Evolutionary conservation across 1,284 basidiomycete genomes (phyloP).

Genomic region (Sporisorium graminicola): DNA sequence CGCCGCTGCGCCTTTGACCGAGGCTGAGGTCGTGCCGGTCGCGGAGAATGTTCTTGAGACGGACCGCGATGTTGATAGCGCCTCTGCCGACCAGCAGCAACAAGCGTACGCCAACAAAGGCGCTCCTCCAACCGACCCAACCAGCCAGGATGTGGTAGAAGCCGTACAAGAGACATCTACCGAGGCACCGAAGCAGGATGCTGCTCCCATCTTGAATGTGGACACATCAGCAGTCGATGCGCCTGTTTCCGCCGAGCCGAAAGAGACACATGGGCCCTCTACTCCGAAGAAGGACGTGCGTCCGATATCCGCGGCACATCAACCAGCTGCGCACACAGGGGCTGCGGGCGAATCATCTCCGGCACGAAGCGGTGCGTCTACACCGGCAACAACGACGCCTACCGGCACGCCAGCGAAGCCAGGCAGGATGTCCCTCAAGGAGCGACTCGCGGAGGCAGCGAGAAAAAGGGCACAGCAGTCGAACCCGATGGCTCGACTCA

Average conservation of each 20-base stretch:
- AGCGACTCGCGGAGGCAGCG: constrained; percentile 57
- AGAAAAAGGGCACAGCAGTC: constrained; percentile 43
- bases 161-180: not conserved
- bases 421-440: constrained; percentile 52
- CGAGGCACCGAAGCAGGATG: not conserved
- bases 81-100: not conserved
- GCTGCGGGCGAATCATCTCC: constrained; percentile 22
- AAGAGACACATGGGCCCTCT: not conserved
- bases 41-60: not conserved
- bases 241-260: not conserved
- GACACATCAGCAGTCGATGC: not conserved
- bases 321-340: not conserved
- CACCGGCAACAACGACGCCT: constrained; percentile 27
- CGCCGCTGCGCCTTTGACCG: not conserved
- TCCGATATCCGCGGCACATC: not conserved
- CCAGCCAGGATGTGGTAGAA: not conserved
- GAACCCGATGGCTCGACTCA: constrained; percentile 12
- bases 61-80: not conserved
- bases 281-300: constrained; percentile 20
- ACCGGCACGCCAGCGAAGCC: constrained; percentile 38
- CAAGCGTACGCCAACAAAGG: not conserved
- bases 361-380: constrained; percentile 35
- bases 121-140: not conserved
- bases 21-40: not conserved
- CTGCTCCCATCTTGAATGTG: not conserved